phyloP scores from a whole-genome alignment of 768 basidiomycete genomes.

The Strobilomyces echinocephalus region DNA sequence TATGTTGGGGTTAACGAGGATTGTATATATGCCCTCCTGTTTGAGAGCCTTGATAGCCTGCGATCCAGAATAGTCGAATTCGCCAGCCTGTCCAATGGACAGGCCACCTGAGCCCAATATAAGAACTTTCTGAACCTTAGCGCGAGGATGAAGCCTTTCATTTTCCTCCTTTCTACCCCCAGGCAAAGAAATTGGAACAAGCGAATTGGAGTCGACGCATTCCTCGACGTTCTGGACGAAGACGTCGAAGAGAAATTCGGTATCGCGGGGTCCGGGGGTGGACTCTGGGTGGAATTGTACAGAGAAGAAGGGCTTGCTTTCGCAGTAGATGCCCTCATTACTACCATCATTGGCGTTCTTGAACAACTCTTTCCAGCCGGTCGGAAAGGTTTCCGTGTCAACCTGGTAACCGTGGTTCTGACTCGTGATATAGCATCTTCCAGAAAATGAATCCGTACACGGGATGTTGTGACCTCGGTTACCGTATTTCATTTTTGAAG shows the following conservation, averaged over 20 bases:
- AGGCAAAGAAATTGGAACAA: constrained; percentile 62
- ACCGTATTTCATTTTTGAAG: constrained; percentile 99
- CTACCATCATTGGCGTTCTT: constrained; percentile 94
- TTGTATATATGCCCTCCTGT: constrained; percentile 98
- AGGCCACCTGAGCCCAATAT: constrained; percentile 96
- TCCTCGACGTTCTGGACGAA: constrained; percentile 87
- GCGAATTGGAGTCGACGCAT: constrained; percentile 53
- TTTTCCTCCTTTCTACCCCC: constrained; percentile 83
- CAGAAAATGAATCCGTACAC: constrained; percentile 89
- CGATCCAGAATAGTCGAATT: constrained; percentile 99
- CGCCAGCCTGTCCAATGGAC: constrained; percentile 97
- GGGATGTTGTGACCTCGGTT: constrained; percentile 99
- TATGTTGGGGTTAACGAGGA: constrained; percentile 98
- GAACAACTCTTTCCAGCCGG: constrained; percentile 92
- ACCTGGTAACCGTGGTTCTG: constrained; percentile 99
- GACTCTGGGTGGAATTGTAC: constrained; percentile 99
- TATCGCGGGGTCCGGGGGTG: constrained; percentile 94
- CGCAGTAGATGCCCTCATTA: constrained; percentile 96
- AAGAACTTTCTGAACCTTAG: constrained; percentile 86
- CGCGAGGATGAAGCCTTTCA: constrained; percentile 62
- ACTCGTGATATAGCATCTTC: constrained; percentile 97
- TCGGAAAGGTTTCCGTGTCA: constrained; percentile 69
- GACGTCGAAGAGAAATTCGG: constrained; percentile 97
- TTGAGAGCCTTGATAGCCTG: constrained; percentile 99
- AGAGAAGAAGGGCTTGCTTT: constrained; percentile 92